Base-by-base conservation (phyloP, 441 rosid species). In the Raphanus hybrid region DNA sequence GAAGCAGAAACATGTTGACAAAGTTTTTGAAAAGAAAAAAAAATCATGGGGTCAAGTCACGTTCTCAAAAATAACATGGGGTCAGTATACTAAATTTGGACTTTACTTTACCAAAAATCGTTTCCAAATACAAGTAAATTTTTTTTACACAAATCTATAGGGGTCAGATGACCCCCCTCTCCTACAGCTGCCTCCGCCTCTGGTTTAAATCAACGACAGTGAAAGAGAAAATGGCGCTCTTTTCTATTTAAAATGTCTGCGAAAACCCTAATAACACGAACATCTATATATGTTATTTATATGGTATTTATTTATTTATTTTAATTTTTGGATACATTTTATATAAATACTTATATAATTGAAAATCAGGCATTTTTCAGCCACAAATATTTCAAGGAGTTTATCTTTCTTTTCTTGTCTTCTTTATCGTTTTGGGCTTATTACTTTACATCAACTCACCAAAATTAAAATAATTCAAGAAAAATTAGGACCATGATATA, bases 141-240 rank as follows among this genome's bases (percentile, higher is more conserved):
- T 23, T 23, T 23, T 23, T 23, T 23, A 23, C 26, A 23, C 26
- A 23, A 23, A 23, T 23, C 26, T 23, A 23, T 23, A 23, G 2
- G 26, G 26, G 26, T 23, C 26, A 23, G 26, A 2, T 23, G 26
- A 23, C 2, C 26, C 26, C 20, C 26, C 26, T 23, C 26, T 23
- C 26, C 26, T 23, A 23, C 26, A 1, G 26, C 26, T 23, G 26
- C 2, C 26, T 23, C 26, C 26, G 26, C 26, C 26, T 2, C 26
- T 23, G 26, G 20, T 18, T 18, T 18, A 77, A 71, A 65, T 75
- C 59, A 77, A 58, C 6, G 11, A 10, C 48, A 43, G 5, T 43
- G 52, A 43, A 43, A 43, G 52, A 43, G 14, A 43, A 43, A 43
- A 43, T 43, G 52, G 5, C 14, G 14, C 14, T 43, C 48, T 43